These are phyloP conservation scores for Candida yuanshanica DNA, from an alignment of 805 yeast genomes.

Conservation along the genomic window DNA sequence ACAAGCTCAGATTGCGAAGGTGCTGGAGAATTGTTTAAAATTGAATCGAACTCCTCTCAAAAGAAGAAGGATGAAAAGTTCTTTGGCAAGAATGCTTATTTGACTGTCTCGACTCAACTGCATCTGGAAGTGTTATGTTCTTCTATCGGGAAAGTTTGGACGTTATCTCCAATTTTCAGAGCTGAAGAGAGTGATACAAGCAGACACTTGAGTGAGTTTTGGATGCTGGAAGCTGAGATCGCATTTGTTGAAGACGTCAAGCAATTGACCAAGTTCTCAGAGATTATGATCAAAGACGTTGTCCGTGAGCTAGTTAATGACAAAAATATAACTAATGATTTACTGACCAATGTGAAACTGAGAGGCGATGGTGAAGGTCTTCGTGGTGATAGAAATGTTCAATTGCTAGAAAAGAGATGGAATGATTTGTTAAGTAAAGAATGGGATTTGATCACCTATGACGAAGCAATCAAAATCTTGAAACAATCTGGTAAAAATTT, in stretches of 20 bases:
- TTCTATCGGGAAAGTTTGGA: conserved; percentile 79
- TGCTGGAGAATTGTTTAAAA: conserved; percentile 82
- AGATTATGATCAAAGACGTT: conserved; percentile 58
- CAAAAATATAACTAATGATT: conserved; percentile 20
- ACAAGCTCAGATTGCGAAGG: conserved; percentile 96
- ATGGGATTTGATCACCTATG: conserved; percentile 74
- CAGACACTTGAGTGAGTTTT: conserved; percentile 88
- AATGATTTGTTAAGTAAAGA: conserved; percentile 34
- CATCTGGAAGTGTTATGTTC: conserved; percentile 79
- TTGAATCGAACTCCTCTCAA: conserved; percentile 32
- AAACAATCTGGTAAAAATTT: conserved; percentile 28
- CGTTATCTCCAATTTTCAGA: conserved; percentile 85
- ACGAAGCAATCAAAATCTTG: conserved; percentile 62
- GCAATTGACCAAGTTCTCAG: conserved; percentile 62
- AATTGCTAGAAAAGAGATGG: conserved; percentile 47
- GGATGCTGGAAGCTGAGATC: conserved; percentile 96
- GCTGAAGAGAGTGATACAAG: conserved; percentile 91
- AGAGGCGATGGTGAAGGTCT: conserved; percentile 24
- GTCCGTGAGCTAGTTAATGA: conserved; percentile 26
- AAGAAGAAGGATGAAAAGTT: conserved; percentile 30
- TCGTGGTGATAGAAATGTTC: conserved; percentile 24
- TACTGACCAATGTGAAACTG: conserved; percentile 6
- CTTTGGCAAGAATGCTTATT: conserved; percentile 60
- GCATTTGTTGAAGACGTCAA: conserved; percentile 54
- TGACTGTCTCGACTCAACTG: conserved; percentile 89